Evolutionary conservation across 495 filamentous ascomycete genomes (phyloP), one percentile per base, ranked within the genome.

Genomic region (Aspergillus carlsbadensis): DNA sequence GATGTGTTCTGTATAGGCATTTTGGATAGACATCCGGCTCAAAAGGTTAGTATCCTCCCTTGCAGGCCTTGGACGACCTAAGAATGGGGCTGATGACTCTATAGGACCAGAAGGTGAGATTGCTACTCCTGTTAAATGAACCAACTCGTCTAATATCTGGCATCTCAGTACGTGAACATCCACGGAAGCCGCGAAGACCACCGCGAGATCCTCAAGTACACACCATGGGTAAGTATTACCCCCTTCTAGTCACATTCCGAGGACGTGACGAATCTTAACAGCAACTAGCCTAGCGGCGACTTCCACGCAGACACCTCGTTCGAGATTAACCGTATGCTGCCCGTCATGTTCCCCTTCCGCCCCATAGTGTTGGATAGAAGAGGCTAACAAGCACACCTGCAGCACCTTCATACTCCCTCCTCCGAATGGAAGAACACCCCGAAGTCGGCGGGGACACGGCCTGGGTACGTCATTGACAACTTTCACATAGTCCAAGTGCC

Each of bases 401-500:
- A 65, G 63, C 79, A 4, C 78, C 79, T 0, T 74, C 67, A 1
- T 81, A 83, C 52, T 80, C 78, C 1, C 58, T 83, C 26, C 66
- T 83, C 20, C 66, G 80, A 42, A 83, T 81, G 78, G 80, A 81
- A 65, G 77, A 81, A 57, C 76, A 81, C 54, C 78, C 80, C 5
- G 61, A 62, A 17, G 77, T 81, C n/a, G 79, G 79, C 18, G 80
- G 78, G 10, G 79, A 81, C 41, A 81, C 79, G 6, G 77, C 78
- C 7, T 81, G 78, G 77, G 64, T 69, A 44, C 40, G 46, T 42
- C 22, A 13, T 36, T 44, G 15, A 18, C 11, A 1, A 15, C n/a
- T 7, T 18, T 22, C 20, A 24, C 43, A 29, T 29, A 29, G 43
- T 14, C 6, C 13, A 15, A 45, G 6, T 10, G 18, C 6, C 5